Evolutionary conservation across 805 yeast genomes (phyloP).

Genomic region (Starmerella khaoyaiensis): DNA sequence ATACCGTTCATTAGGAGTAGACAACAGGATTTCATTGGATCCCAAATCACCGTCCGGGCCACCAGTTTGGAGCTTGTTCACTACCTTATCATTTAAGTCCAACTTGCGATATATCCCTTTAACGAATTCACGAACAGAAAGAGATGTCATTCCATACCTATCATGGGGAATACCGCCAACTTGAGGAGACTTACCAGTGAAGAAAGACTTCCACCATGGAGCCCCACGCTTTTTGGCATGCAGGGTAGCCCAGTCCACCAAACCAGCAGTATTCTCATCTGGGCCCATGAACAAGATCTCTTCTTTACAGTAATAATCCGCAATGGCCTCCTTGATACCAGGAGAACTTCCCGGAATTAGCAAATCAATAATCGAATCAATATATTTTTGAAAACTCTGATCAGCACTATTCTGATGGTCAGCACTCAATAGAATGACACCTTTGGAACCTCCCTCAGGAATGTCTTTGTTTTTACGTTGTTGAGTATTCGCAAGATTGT

Average conservation of each 20-base stretch:
- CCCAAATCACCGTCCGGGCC: conserved; percentile 99
- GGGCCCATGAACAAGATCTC: conserved; percentile 97
- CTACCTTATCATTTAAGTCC: conserved; percentile 41
- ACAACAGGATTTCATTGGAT: conserved; percentile 81
- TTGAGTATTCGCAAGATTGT: conserved; percentile 89
- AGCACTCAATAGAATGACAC: conserved; percentile 65
- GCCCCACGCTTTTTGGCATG: conserved; percentile 91
- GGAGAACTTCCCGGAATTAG: conserved; percentile 58
- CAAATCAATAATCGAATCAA: conserved; percentile 80
- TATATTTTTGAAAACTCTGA: conserved; percentile 80
- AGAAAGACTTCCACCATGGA: conserved; percentile 96
- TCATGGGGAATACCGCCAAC: conserved; percentile 98
- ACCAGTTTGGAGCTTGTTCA: conserved; percentile 87
- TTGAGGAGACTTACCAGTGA: conserved; percentile 85
- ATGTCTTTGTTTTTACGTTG: conserved; percentile 95
- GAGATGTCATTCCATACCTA: conserved; percentile 93
- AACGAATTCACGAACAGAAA: conserved; percentile 85
- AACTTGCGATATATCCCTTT: conserved; percentile 75
- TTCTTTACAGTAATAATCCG: conserved; percentile 68
- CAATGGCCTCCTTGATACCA: conserved; percentile 68
- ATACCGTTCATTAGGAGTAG: conserved; percentile 56
- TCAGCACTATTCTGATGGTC: conserved; percentile 71
- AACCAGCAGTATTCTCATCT: conserved; percentile 96
- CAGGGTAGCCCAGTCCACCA: conserved; percentile 93
- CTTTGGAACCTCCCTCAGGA: conserved; percentile 98